phyloP scores from a whole-genome alignment of 108 stramenopile genomes.

The Cylindrotheca closterium region DNA sequence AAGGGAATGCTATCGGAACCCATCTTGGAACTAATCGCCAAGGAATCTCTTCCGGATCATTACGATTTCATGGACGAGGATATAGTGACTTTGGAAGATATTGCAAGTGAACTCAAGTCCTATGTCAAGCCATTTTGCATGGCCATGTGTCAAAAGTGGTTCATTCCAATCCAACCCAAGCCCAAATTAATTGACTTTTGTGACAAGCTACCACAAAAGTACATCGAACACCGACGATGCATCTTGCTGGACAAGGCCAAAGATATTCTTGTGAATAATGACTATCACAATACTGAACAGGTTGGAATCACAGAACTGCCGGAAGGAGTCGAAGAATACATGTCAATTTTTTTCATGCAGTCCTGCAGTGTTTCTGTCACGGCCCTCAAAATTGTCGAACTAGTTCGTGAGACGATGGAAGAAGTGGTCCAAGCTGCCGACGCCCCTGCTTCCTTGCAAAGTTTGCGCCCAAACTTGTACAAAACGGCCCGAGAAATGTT shows the following conservation, averaged over 20 bases:
- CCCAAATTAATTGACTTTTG: constrained; percentile 23
- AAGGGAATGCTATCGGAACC: constrained; percentile 50
- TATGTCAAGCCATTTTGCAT: constrained; percentile 51
- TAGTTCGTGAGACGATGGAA: constrained; percentile 68
- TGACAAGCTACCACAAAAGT: constrained; percentile 46
- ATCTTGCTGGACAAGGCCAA: constrained; percentile 59
- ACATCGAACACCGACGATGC: constrained; percentile 63
- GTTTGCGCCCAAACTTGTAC: constrained; percentile 62
- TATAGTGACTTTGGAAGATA: constrained; percentile 15
- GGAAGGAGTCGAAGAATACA: constrained; percentile 21
- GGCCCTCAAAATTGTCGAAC: constrained; percentile 50
- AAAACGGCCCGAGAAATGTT: constrained; percentile 67
- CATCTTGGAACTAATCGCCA: constrained; percentile 44
- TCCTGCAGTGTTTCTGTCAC: constrained; percentile 66
- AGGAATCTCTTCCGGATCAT: constrained; percentile 49
- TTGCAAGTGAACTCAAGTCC: constrained; percentile 21
- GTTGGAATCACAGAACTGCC: constrained; percentile 50
- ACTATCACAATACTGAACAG: constrained; percentile 78
- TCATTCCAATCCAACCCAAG: constrained; percentile 18
- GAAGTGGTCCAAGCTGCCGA: constrained; percentile 52
- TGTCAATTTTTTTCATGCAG: constrained; percentile 62
- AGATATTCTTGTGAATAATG: constrained; percentile 60
- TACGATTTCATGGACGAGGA: constrained; percentile 18
- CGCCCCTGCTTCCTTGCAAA: constrained; percentile 15
- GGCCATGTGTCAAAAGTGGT: constrained; percentile 31